A percentile compares a stretch with the other conserved stretches of the same genome.
phyloP scores from a whole-genome alignment of 352 stramenopile genomes.

The Pelagophyceae sp. region DNA sequence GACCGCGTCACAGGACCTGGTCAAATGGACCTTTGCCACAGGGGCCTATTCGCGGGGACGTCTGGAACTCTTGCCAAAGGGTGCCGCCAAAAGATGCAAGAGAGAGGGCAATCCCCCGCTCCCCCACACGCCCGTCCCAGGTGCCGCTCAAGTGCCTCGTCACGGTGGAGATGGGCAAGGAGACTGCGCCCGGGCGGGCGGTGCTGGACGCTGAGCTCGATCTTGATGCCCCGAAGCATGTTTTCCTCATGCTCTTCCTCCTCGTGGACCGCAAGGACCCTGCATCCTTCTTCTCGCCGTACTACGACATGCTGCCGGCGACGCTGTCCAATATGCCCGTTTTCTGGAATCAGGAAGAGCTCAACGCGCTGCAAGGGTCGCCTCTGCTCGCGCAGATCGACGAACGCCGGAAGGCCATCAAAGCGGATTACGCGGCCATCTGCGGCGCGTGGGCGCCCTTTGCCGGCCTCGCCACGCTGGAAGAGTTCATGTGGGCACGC shows the following conservation, averaged over 20 bases:
- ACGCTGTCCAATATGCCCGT: constrained; percentile 96
- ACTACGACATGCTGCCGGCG: constrained; percentile 92
- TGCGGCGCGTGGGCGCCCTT: constrained; percentile 80
- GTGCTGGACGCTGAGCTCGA: constrained; percentile 81
- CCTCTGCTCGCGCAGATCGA: constrained; percentile 66
- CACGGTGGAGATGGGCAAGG: constrained; percentile 98
- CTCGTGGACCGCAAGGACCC: constrained; percentile 85
- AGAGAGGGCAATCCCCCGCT: too few species aligned
- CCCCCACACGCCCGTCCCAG: too few species aligned
- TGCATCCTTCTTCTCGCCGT: constrained; percentile 75
- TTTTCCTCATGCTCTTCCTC: constrained; percentile 98
- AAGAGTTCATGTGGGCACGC: constrained; percentile 94
- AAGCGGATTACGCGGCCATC: constrained; percentile 92
- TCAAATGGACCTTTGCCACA: too few species aligned
- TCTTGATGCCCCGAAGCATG: constrained; percentile 96
- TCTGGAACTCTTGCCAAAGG: too few species aligned
- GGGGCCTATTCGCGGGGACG: too few species aligned
- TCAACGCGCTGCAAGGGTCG: constrained; percentile 69
- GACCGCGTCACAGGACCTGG: too few species aligned
- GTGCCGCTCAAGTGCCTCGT: constrained; percentile 89
- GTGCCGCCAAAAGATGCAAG: too few species aligned
- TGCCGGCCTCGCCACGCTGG: constrained; percentile 71
- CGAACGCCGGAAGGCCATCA: constrained; percentile 87
- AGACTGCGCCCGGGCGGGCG: constrained; percentile 82
- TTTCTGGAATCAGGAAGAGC: constrained; percentile 92